Base-by-base conservation (phyloP, 768 basidiomycete genomes). In the Fistulinella prunicolor region DNA sequence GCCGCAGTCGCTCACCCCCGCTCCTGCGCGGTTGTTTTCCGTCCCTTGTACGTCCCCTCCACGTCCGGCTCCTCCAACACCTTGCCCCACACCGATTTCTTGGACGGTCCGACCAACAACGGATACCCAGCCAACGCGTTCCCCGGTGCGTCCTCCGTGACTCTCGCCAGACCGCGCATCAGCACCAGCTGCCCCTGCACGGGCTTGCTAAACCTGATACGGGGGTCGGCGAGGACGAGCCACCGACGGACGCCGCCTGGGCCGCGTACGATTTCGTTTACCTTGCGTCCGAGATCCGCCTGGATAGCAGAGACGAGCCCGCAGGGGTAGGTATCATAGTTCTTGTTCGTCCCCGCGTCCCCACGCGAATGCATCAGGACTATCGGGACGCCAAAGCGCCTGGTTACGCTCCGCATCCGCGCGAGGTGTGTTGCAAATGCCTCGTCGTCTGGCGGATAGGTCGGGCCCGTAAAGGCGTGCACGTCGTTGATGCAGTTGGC, bases 331-430 rank as follows among this genome's bases (percentile, higher is more conserved):
- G 44, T 55, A 14, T 56, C 59, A 57, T 85, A 85, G 52, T 83
- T 75, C 70, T 89, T 89, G 73, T 93, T 78, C 53, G 72, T 56
- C 14, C 84, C 82, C 0, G 90, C 89, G 47, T 89, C 87, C 0
- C 91, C 94, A 4, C 94, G 75, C 0, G 91, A 93, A 66, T 99
- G 95, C 95, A 98, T 98, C 49, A 98, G 67, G 9, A 98, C 72
- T 41, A 94, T 85, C 0, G 94, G 94, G 0, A 87, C 86, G 6
- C 77, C 78, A 37, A 82, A 70, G 24, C 77, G 71, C 29, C 83
- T 75, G 23, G 85, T 83, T 21, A 83, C 64, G n/a, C 61, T 50
- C 44, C 85, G 81, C 89, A 95, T 89, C 44, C 74, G 67, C 9
- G 55, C 53, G 55, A 82, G 75, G 46, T 74, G 75, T 28, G 68